Evolutionary conservation across 805 yeast species (phyloP).

Genomic region (Cyberlindnera bimundalis): DNA sequence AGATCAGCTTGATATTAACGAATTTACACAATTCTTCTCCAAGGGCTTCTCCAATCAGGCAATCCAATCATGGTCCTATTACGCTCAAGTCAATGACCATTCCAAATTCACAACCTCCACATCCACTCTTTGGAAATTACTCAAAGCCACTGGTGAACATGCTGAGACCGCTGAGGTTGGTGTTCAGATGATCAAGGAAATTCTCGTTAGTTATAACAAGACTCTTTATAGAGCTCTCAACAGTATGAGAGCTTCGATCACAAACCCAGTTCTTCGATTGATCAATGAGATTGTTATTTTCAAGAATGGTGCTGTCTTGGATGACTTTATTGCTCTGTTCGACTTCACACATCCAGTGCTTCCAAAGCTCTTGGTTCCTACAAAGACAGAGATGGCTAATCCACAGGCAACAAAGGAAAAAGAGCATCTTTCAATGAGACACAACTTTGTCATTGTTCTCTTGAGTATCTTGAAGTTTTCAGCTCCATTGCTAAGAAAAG

Average conservation of each 20-base stretch:
- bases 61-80: constrained; percentile 46
- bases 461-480: constrained; percentile 46
- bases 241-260: constrained; percentile 50
- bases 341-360: constrained; percentile 63
- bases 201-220: constrained; percentile 56
- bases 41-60: constrained; percentile 35
- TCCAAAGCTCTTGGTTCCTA: constrained; percentile 58
- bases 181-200: constrained; percentile 43
- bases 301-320: constrained; percentile 47
- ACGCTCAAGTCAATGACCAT: constrained; percentile 48
- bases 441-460: constrained; percentile 60
- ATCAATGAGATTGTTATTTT: constrained; percentile 49
- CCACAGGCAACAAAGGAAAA: constrained; percentile 33
- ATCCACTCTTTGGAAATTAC: constrained; percentile 36
- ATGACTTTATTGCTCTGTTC: constrained; percentile 58
- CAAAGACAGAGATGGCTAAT: constrained; percentile 42
- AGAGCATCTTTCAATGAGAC: constrained; percentile 47
- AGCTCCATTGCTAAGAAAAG: constrained; percentile 58
- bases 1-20: constrained; percentile 12
- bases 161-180: constrained; percentile 27
- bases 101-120: constrained; percentile 44
- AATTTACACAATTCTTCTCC: constrained; percentile 31
- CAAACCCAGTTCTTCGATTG: constrained; percentile 60
- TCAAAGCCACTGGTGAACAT: constrained; percentile 22
- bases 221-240: constrained; percentile 66